Base-by-base conservation (phyloP, 352 stramenopile species). In the Hyaloperonospora arabidopsidis region DNA sequence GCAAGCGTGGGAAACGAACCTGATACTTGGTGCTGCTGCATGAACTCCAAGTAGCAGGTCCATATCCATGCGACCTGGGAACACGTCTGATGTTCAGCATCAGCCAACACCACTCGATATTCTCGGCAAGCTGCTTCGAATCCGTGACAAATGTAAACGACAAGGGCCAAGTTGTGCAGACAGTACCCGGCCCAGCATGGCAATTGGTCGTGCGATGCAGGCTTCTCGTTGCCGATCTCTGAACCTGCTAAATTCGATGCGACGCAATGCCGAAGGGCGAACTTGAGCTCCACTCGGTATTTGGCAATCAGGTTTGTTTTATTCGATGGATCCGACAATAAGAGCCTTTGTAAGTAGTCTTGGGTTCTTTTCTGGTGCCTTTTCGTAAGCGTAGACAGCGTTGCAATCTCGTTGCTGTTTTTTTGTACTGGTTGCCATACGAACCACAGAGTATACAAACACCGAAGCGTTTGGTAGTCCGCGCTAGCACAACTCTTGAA, bases 111-210 rank as follows among this genome's bases (percentile, higher is more conserved):
- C 48, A 45, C 15, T 10, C 65, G 52, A 62, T 76, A 88, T 43
- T 86, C 71, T 14, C 69, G 38, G 17, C 60, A 76, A 17, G 75
- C 70, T 18, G 65, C 75, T 22, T 80, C 56, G 46, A 87, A 83
- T 5, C 79, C 81, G 25, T 59, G 51, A 6, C 60, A 68, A 8
- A 54, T 52, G 48, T 88, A 88, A 45, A 89, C 54, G 15, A 72
- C 57, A 7, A 84, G 54, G 22, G 71, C 79, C 3, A 89, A 59
- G 45, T 88, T 89, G 49, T 85, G 68, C n/a, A 82, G 51, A 17
- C 74, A 86, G 32, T 74, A 86, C 14, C 72, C 61, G 34, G 63
- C 67, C 57, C 57, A 68, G 35, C 65, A 73, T 21, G n/a, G 23
- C 2, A 48, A 34, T 40, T 36, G 49, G 29, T 13, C 15, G 2